Base-by-base conservation (phyloP, 1,284 basidiomycete genomes). In the Hypsizygus ulmarius region DNA sequence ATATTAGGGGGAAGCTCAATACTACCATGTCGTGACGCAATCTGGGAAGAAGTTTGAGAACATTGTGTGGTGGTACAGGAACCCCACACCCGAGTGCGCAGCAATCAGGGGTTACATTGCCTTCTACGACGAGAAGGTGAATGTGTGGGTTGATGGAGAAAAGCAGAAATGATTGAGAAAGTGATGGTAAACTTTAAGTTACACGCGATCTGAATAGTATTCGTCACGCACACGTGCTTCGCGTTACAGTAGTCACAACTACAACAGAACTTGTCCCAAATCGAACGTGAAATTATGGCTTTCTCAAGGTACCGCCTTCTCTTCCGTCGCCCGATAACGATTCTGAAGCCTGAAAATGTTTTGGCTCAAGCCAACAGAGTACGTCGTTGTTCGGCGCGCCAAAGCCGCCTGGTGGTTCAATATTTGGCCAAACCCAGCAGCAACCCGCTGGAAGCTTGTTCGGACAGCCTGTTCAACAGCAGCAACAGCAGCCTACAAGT, bases 101-200 rank as follows among this genome's bases (percentile, higher is more conserved):
- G 69, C 64, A 16, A 74, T 84, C 45, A 66, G 64, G 43, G 81
- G 81, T n/a, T 73, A 72, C 48, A 65, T 78, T 2, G 75, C 79
- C 0, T 85, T 83, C 60, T 82, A 81, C 52, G 81, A 86, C 47
- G 82, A 85, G 58, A 82, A 81, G 53, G 76, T 84, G 14, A 79
- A 83, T 49, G 74, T 85, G 5, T 85, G 71, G 66, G 61, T 86
- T n/a, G 81, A 85, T 56, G 81, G 73, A 6, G 70, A 71, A 47
- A 77, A 78, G 57, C 74, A 79, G 57, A 45, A 46, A 9, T 60
- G 56, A n/a, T 14, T 49, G 35, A 49, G 21, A 3, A 25, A 4
- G 11, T 5, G 7, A 28, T 3, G n/a, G 1, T 16, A 40, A 29
- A 19, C 8, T 11, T 21, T n/a, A 28, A 3, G 12, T 11, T n/a